phyloP scores from a whole-genome alignment of 2,329 filamentous ascomycete genomes.

The Aspergillus caelatus region DNA sequence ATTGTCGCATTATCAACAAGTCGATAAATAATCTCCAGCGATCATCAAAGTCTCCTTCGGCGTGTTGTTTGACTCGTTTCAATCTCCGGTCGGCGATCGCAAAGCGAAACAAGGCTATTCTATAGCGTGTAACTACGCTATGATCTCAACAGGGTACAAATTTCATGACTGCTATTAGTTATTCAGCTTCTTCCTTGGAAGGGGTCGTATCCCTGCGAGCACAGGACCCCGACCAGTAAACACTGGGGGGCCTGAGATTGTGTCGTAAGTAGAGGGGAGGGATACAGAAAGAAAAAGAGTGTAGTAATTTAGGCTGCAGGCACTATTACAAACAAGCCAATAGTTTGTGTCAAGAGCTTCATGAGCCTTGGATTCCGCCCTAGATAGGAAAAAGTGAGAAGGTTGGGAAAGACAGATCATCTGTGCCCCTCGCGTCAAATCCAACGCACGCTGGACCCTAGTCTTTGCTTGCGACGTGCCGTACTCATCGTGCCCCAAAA shows the following conservation, averaged over 20 bases:
- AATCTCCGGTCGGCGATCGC: not conserved
- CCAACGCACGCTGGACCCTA: constrained; percentile 5
- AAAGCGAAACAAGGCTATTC: not conserved
- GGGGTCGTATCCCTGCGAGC: not conserved
- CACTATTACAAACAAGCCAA: not conserved
- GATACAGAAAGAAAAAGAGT: not conserved
- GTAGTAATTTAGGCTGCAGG: not conserved
- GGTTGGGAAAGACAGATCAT: constrained; percentile 14
- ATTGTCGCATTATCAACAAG: not conserved
- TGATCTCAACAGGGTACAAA: too few relatives aligned
- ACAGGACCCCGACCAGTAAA: not conserved
- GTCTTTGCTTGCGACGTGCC: constrained; percentile 7
- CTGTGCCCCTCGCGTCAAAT: constrained; percentile 18
- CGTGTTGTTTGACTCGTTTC: not conserved
- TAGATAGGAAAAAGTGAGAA: constrained; percentile 1
- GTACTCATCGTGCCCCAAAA: constrained; percentile 8
- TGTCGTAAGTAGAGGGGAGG: not conserved
- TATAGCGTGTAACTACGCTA: not conserved
- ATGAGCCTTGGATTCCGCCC: not conserved
- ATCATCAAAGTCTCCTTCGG: not conserved
- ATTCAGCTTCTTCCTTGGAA: not conserved
- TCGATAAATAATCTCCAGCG: not conserved
- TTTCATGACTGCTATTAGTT: not conserved
- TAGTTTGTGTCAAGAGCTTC: not conserved
- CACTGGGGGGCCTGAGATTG: not conserved